Percentiles rank a stretch among this genome's conserved stretches.
Evolutionary conservation across 1,284 basidiomycete genomes (phyloP).

Genomic region (Fomitopsis schrenkii): DNA sequence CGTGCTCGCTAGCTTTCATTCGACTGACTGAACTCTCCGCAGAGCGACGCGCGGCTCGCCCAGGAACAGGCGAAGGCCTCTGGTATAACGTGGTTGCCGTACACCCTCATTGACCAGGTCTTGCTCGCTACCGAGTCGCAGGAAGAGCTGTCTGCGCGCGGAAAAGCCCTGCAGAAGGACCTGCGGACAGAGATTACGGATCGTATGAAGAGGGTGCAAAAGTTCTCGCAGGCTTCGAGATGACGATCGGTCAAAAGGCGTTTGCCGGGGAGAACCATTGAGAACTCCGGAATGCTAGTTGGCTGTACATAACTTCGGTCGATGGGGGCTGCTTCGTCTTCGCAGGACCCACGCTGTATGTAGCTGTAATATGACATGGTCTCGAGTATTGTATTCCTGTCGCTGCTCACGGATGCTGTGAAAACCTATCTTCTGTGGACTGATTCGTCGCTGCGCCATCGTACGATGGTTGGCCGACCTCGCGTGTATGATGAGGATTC

Average conservation of each 20-base stretch:
- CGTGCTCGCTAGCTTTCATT: conserved; percentile 7
- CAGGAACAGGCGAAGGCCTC: conserved; percentile 54
- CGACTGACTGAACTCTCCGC: conserved; percentile 7
- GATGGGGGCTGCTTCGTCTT: neutral
- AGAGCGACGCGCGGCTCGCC: conserved; percentile 59
- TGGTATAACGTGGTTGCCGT: conserved; percentile 74
- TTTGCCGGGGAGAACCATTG: neutral
- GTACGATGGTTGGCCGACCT: too few relatives aligned
- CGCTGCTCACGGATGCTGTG: neutral
- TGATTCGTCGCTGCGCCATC: too few relatives aligned
- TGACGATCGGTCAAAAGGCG: conserved; percentile 3
- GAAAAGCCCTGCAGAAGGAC: conserved; percentile 36
- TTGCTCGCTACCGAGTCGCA: conserved; percentile 61
- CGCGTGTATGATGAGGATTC: too few relatives aligned
- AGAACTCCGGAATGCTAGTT: neutral
- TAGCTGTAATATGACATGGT: neutral
- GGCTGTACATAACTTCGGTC: neutral
- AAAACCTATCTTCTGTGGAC: neutral
- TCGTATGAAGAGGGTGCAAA: conserved; percentile 62
- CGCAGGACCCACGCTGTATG: neutral
- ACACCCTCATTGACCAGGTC: conserved; percentile 85
- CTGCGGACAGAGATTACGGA: conserved; percentile 55
- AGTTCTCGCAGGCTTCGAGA: conserved; percentile 35
- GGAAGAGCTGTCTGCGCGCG: conserved; percentile 43
- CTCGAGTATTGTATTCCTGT: neutral